Conservation (phyloP, 192 early-diverging fungal genomes). For the Coemansia sp. region DNA sequence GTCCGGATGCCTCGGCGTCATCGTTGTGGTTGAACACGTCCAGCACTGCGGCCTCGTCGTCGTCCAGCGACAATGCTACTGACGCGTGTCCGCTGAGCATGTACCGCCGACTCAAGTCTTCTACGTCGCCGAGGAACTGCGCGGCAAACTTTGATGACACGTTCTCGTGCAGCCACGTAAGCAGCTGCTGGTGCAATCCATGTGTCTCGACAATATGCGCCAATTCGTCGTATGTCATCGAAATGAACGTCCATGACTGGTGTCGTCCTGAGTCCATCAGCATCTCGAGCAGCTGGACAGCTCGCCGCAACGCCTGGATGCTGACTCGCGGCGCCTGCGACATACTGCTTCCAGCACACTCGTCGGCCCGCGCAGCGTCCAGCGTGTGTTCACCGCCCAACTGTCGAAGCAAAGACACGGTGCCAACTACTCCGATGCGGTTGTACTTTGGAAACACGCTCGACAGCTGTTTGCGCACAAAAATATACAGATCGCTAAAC, state of each 20-base stretch:
- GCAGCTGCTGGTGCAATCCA: slow-evolving; percentile 56
- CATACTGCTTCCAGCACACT: slow-evolving; percentile 12
- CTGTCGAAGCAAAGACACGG: slow-evolving; percentile 62
- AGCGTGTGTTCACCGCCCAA: slow-evolving; percentile 49
- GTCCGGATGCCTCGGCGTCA: slow-evolving; percentile 23
- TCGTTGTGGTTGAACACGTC: slow-evolving; percentile 43
- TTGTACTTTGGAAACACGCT: slow-evolving; percentile 64
- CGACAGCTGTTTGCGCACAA: slow-evolving; percentile 76
- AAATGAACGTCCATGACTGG: slow-evolving; percentile 61
- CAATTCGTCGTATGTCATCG: slow-evolving; percentile 72
- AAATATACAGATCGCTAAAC: slow-evolving; percentile 70
- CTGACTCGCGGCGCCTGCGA: slow-evolving; percentile 31
- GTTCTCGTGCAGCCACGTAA: slow-evolving; percentile 69
- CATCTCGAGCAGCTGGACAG: slow-evolving; percentile 61
- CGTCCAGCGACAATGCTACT: slow-evolving; percentile 31
- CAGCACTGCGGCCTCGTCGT: slow-evolving; percentile 30
- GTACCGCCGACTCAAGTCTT: slow-evolving; percentile 30
- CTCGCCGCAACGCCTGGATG: slow-evolving; percentile 52
- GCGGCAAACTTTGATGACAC: slow-evolving; percentile 61
- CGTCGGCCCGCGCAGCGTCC: too few relatives aligned
- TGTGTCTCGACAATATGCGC: slow-evolving; percentile 61
- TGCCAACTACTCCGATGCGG: slow-evolving; percentile 70
- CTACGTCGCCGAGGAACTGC: slow-evolving; percentile 56
- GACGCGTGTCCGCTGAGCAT: not conserved
- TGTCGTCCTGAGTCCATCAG: slow-evolving; percentile 47